Evolutionary conservation across 2,329 filamentous ascomycete species (phyloP).

Genomic region (Cryphonectria naterciae): DNA sequence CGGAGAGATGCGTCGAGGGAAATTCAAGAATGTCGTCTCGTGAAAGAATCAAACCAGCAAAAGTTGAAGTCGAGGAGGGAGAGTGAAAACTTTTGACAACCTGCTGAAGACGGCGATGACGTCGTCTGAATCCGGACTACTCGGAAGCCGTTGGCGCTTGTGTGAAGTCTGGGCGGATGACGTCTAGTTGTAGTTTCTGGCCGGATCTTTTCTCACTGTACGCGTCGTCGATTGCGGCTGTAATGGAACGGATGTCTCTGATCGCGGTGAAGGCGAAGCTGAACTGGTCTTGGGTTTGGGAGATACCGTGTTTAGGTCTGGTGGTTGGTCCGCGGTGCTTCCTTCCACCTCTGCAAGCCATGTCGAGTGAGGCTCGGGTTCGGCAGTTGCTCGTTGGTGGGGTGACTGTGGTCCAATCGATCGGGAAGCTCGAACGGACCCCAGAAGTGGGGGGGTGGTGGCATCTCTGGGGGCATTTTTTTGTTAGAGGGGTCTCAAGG

Average conservation of each 20-base stretch:
- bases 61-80: background rate
- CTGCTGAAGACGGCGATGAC: slow-evolving; percentile 16
- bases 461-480: background rate
- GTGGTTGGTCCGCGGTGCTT: background rate
- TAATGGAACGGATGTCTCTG: background rate
- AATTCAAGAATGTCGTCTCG: background rate
- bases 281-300: background rate
- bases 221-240: background rate
- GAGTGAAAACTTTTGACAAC: background rate
- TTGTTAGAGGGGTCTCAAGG: background rate
- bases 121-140: slow-evolving; percentile 9
- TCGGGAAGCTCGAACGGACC: background rate
- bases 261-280: background rate
- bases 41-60: background rate
- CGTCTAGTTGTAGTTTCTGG: background rate
- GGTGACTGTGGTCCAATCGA: slow-evolving; percentile 21
- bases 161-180: slow-evolving; percentile 4
- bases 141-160: slow-evolving; percentile 9
- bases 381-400: slow-evolving; percentile 20
- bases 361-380: background rate
- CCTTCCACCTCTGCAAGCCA: slow-evolving; percentile 1
- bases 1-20: background rate
- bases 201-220: background rate
- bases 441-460: background rate
- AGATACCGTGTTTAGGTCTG: background rate